Conservation (phyloP, 2,329 filamentous ascomycete species). For the Cordyceps fumosorosea region DNA sequence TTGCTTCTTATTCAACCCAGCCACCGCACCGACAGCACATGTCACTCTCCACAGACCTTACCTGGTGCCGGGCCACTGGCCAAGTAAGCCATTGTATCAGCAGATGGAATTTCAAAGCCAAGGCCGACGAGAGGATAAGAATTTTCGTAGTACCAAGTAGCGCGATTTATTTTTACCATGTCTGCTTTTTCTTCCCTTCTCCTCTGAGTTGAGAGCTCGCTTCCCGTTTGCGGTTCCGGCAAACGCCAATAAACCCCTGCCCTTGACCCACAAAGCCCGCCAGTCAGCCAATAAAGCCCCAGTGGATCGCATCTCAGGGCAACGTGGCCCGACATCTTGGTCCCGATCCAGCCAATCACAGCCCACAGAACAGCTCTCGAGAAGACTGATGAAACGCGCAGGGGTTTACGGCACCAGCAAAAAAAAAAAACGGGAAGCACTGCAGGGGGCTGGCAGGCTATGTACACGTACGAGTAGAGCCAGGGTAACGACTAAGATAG, state of each 20-base stretch:
- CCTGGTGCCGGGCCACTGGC: too few species aligned
- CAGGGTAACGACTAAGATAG: too few species aligned
- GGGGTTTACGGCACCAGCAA: not conserved
- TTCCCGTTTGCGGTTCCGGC: too few species aligned
- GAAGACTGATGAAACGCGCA: not conserved
- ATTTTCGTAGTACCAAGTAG: too few species aligned
- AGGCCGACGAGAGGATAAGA: too few species aligned
- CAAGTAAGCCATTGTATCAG: too few species aligned
- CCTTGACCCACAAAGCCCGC: not conserved
- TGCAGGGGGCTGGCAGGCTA: not conserved
- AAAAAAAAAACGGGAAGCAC: not conserved
- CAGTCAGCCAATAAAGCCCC: not conserved
- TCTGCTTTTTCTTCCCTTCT: too few species aligned
- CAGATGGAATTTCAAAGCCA: too few species aligned
- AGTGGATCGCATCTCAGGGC: constrained; percentile 5
- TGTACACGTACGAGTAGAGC: not conserved
- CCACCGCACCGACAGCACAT: not conserved
- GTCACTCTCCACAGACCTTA: too few species aligned
- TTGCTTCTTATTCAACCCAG: not conserved
- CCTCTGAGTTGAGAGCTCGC: too few species aligned
- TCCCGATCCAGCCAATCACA: constrained; percentile 5
- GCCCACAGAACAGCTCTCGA: not conserved
- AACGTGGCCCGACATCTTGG: not conserved
- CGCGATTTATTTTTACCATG: too few species aligned
- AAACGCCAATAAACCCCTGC: not conserved